A percentile compares a stretch with the other conserved stretches of the same genome.
Conservation (phyloP, 345 rosid species). For the Camelina laxa region DNA sequence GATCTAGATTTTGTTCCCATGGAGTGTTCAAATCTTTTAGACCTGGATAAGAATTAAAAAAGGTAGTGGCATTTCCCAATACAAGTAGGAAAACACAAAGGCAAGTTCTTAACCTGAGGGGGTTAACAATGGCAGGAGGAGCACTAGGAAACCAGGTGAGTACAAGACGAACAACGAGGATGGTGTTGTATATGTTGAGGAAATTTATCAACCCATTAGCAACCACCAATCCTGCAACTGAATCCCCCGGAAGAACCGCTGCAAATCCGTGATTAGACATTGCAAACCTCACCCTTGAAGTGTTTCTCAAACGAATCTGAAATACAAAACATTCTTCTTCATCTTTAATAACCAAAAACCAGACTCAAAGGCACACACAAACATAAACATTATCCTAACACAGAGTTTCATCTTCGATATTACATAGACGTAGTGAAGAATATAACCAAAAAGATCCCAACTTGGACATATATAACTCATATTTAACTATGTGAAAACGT, state of each 20-base stretch:
- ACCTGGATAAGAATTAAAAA: neutral
- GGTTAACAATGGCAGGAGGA: conserved; percentile 92
- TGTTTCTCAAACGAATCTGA: conserved; percentile 58
- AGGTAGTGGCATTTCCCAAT: neutral
- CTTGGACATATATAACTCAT: conserved; percentile 3
- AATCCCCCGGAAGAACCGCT: conserved; percentile 87
- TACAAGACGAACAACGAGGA: conserved; percentile 81
- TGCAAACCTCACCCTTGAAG: conserved; percentile 37
- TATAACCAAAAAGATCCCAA: conserved; percentile 12
- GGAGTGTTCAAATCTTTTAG: neutral
- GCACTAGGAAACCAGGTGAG: conserved; percentile 96
- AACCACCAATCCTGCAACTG: conserved; percentile 86
- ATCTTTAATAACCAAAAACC: conserved; percentile 8
- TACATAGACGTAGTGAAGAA: neutral
- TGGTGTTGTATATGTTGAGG: conserved; percentile 79
- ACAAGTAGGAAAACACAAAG: neutral
- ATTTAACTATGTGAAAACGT: neutral
- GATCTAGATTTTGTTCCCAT: conserved; percentile 5
- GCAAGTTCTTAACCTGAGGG: conserved; percentile 66
- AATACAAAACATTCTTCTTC: neutral
- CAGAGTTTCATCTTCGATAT: neutral
- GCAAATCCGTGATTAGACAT: conserved; percentile 73
- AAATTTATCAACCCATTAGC: conserved; percentile 80
- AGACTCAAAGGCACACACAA: neutral
- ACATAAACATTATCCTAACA: conserved; percentile 2